Conservation (phyloP, 1,284 basidiomycete species). For the Apiotrichum sp. region DNA sequence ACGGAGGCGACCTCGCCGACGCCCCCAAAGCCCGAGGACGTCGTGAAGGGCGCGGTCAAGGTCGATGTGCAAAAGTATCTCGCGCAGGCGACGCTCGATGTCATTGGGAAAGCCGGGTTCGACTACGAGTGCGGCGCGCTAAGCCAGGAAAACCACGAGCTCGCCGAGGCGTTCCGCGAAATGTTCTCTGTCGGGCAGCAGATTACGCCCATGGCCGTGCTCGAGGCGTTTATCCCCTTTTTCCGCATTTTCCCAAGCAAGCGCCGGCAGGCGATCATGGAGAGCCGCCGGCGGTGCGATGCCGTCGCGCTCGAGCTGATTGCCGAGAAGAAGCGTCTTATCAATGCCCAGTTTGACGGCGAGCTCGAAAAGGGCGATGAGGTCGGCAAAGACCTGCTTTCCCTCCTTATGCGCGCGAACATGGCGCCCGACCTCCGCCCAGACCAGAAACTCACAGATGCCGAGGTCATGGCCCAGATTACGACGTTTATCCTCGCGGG, state of each 20-base stretch:
- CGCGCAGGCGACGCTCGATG: slow-evolving; percentile 58
- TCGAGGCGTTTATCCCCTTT: slow-evolving; percentile 59
- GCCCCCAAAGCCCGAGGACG: slow-evolving; percentile 9
- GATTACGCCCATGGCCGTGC: slow-evolving; percentile 54
- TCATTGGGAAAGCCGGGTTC: slow-evolving; percentile 63
- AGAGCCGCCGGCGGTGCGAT: neutral
- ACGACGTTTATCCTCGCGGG: slow-evolving; percentile 62
- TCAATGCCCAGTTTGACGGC: neutral
- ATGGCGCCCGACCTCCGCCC: slow-evolving; percentile 53
- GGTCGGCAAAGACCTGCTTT: slow-evolving; percentile 47
- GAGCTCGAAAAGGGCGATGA: slow-evolving; percentile 45
- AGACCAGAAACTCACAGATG: slow-evolving; percentile 56
- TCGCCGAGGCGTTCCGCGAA: slow-evolving; percentile 30
- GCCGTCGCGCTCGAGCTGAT: neutral
- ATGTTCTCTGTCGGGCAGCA: slow-evolving; percentile 28
- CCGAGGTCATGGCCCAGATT: slow-evolving; percentile 67
- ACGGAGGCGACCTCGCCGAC: neutral
- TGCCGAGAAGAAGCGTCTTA: neutral
- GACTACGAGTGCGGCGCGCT: slow-evolving; percentile 52
- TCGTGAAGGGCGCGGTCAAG: slow-evolving; percentile 6
- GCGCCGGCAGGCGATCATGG: neutral
- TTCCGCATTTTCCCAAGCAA: slow-evolving; percentile 44
- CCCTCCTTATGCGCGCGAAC: slow-evolving; percentile 59
- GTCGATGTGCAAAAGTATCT: slow-evolving; percentile 58
- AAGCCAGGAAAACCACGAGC: slow-evolving; percentile 28